Evolutionary conservation across 805 yeast species (phyloP).

Genomic region (Kuraishia piskuri): DNA sequence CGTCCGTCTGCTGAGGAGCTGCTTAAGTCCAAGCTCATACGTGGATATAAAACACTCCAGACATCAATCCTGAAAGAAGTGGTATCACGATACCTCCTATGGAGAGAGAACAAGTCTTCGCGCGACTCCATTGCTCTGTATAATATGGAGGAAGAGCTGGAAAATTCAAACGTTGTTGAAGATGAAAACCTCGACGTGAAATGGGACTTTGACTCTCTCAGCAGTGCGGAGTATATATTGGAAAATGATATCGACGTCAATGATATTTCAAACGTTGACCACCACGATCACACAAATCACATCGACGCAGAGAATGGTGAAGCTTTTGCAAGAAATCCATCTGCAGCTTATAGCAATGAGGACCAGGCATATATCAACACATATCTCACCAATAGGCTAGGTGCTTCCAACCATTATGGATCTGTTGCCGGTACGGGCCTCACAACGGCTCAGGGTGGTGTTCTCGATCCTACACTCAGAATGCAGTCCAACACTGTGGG

Average conservation of each 20-base stretch:
- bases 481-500: not conserved
- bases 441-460: not conserved
- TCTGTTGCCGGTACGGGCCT: not conserved
- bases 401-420: not conserved
- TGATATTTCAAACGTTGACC: slow-evolving; percentile 6
- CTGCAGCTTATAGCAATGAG: not conserved
- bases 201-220: slow-evolving; percentile 87
- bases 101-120: slow-evolving; percentile 62
- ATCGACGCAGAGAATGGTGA: slow-evolving; percentile 1
- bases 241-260: slow-evolving; percentile 53
- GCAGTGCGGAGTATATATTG: slow-evolving; percentile 62
- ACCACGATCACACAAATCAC: slow-evolving; percentile 7
- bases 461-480: not conserved
- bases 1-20: slow-evolving; percentile 84
- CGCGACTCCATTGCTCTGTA: slow-evolving; percentile 37
- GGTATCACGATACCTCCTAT: slow-evolving; percentile 59
- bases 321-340: not conserved
- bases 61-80: slow-evolving; percentile 62
- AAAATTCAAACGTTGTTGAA: slow-evolving; percentile 1
- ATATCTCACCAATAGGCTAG: not conserved
- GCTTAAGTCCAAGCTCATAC: slow-evolving; percentile 64
- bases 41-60: slow-evolving; percentile 48
- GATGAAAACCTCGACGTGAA: slow-evolving; percentile 37
- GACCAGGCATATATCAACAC: not conserved
- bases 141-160: slow-evolving; percentile 14